phyloP scores from a whole-genome alignment of 305 asterid genomes.

The Fraxinus sp. region DNA sequence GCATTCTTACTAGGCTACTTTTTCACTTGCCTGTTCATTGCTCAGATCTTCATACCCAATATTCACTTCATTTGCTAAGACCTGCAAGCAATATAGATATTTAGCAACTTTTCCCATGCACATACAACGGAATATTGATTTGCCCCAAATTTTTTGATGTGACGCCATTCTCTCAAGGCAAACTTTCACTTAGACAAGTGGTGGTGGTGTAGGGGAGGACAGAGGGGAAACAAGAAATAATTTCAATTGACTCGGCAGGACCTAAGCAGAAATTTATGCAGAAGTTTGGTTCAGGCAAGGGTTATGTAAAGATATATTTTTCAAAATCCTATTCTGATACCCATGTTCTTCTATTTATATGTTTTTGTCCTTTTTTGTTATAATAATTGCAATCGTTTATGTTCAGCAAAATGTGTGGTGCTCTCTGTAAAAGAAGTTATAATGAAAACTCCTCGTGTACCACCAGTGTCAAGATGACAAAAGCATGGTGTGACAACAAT shows the following conservation, averaged over 20 bases:
- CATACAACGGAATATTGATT: neutral
- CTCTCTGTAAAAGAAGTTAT: neutral
- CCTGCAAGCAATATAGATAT: constrained; percentile 41
- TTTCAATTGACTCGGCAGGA: neutral
- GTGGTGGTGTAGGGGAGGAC: neutral
- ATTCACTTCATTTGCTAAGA: constrained; percentile 89
- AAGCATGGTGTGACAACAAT: neutral
- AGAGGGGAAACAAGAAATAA: neutral
- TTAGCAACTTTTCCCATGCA: neutral
- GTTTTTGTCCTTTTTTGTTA: neutral
- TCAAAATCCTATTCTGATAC: neutral
- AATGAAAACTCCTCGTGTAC: neutral
- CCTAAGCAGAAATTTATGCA: neutral
- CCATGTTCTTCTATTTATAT: neutral
- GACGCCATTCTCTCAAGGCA: neutral
- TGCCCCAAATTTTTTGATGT: neutral
- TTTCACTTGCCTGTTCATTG: constrained; percentile 80
- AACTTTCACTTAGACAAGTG: neutral
- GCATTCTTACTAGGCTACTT: neutral
- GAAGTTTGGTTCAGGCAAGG: neutral
- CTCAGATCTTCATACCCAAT: constrained; percentile 94
- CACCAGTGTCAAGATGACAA: neutral
- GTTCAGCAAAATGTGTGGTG: neutral
- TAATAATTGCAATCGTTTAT: neutral
- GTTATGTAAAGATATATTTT: neutral